Evolutionary conservation across 495 filamentous ascomycete species (phyloP), one percentile per base, ranked within the genome.

Genomic region (Neurospora sp.): DNA sequence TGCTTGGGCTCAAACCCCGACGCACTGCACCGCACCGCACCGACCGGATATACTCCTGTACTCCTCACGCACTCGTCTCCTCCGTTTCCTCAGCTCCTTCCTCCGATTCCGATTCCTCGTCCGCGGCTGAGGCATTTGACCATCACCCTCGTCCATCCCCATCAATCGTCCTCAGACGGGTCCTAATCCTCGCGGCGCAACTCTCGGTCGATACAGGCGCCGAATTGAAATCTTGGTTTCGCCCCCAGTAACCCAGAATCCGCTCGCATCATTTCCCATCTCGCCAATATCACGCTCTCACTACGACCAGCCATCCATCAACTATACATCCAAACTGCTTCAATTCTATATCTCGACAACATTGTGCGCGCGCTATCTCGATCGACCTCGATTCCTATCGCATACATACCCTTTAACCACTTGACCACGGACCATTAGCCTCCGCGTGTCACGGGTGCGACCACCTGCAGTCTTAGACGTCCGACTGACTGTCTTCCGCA

Each of bases 101-200:
- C 54, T 35, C 27, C 48, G 42, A 46, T 70, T 14, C 40, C 70
- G 48, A 31, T 37, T 70, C 73, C 48, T 75, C 41, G 66, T 73
- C 73, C 72, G 75, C 77, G 75, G 72, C 79, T 81, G 79, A 79
- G 79, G 79, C 76, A 81, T 81, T 81, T 81, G 77, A 75, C 69
- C 69, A 72, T 69, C 39, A 41, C 72, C 69, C 72, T 74, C 74
- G 48, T 44, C 41, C 70, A 71, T 66, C 73, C 72, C 70, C 76
- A 73, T 75, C 77, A 71, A 73, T 69, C 72, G 27, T 35, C 54
- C 54, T 66, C 27, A 66, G 54, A 66, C 54, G 54, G 54, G 27
- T 66, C 27, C 54, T 35, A 8, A 66, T 18, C 27, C 54, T 66
- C 8, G 54, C 27, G 27, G 12, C 27, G 27, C 54, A 66, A 37